Evolutionary conservation across 2,329 filamentous ascomycete genomes (phyloP).

Genomic region (Neophaeococcomyces mojaviensis): DNA sequence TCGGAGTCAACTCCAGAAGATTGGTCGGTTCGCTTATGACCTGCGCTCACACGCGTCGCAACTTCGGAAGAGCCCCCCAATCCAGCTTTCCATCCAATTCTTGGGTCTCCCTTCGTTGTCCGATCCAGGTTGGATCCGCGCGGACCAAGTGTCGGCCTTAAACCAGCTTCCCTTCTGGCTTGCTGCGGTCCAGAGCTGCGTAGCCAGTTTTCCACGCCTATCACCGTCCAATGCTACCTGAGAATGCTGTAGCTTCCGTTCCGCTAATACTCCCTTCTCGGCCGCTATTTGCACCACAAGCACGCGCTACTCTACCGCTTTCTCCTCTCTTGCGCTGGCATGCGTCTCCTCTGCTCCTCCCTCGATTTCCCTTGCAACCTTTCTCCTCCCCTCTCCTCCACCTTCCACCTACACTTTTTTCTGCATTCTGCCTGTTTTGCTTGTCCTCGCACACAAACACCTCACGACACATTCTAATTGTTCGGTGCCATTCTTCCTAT

Average conservation of each 20-base stretch:
- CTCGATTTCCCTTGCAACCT: slow-evolving; percentile 8
- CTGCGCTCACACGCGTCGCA: neutral
- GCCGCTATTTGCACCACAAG: neutral
- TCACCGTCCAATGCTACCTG: slow-evolving; percentile 4
- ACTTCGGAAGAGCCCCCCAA: slow-evolving; percentile 1
- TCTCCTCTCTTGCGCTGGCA: slow-evolving; percentile 5
- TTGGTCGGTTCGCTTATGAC: neutral
- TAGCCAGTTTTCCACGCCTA: neutral
- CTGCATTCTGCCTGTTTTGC: slow-evolving; percentile 7
- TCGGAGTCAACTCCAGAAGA: neutral
- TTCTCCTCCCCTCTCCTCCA: slow-evolving; percentile 10
- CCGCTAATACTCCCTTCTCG: slow-evolving; percentile 3
- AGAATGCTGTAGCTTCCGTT: slow-evolving; percentile 1
- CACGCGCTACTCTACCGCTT: slow-evolving; percentile 2
- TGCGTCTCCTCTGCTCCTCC: slow-evolving; percentile 8
- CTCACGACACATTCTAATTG: no score
- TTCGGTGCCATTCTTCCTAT: no score
- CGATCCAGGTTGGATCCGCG: neutral
- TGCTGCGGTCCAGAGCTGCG: neutral
- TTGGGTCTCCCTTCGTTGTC: neutral
- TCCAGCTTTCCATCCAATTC: neutral
- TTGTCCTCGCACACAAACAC: slow-evolving; percentile 6
- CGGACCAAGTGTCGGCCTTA: slow-evolving; percentile 2
- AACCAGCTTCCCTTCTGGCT: neutral
- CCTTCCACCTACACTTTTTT: slow-evolving; percentile 1